phyloP scores from a whole-genome alignment of 768 basidiomycete species.

The Boletus rubroflammeus region DNA sequence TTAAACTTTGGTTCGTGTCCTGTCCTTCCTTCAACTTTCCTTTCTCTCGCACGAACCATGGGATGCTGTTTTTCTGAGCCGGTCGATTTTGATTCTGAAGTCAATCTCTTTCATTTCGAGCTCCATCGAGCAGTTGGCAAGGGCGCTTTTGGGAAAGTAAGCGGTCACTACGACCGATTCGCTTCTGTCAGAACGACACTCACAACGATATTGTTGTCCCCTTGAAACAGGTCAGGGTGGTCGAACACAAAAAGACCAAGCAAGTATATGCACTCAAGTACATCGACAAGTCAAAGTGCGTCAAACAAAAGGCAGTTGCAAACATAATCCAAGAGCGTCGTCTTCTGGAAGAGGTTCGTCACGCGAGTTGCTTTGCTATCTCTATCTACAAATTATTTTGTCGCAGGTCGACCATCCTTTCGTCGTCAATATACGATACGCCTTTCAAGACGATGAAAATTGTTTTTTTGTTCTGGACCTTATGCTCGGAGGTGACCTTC shows the following conservation, averaged over 20 bases:
- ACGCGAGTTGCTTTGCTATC: not conserved
- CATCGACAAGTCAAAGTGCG: constrained; percentile 92
- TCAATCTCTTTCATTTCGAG: constrained; percentile 94
- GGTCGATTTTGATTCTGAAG: constrained; percentile 80
- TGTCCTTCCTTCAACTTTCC: constrained; percentile 28
- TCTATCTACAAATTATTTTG: constrained; percentile 6
- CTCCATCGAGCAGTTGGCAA: constrained; percentile 94
- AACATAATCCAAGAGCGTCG: constrained; percentile 94
- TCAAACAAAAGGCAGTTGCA: constrained; percentile 85
- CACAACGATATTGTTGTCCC: not conserved
- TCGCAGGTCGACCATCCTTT: constrained; percentile 83
- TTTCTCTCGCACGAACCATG: constrained; percentile 47
- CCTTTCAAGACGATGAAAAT: constrained; percentile 96
- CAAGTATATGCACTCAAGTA: constrained; percentile 95
- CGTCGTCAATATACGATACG: constrained; percentile 87
- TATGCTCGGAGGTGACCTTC: constrained; percentile 92
- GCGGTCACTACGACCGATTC: constrained; percentile 5
- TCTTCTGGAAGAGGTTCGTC: constrained; percentile 81
- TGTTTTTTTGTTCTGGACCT: constrained; percentile 98
- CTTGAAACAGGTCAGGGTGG: constrained; percentile 77
- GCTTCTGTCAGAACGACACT: constrained; percentile 1
- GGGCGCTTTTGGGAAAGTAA: constrained; percentile 96
- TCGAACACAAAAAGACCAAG: constrained; percentile 92
- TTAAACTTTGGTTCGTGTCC: constrained; percentile 18
- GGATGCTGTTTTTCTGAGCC: constrained; percentile 65